phyloP scores from a whole-genome alignment of 306 rosid genomes.

The Bauhinia variegata region DNA sequence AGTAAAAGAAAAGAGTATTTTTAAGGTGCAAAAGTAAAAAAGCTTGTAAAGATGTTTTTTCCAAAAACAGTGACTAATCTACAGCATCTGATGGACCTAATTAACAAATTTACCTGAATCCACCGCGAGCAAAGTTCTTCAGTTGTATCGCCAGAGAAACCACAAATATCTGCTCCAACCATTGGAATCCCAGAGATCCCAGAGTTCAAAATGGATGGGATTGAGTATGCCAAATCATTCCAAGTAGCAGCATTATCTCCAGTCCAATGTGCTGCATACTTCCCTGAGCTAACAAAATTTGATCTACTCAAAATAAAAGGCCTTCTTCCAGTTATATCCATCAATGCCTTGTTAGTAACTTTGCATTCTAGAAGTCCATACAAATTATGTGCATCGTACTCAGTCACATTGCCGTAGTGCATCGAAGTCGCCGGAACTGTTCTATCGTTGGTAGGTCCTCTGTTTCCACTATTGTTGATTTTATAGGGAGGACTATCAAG shows the following conservation, averaged over 20 bases:
- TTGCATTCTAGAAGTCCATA: constrained; percentile 75
- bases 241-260: constrained; percentile 88
- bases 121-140: constrained; percentile 92
- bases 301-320: constrained; percentile 86
- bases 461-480: constrained; percentile 54
- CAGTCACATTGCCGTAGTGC: constrained; percentile 67
- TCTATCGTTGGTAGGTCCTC: constrained; percentile 45
- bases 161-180: constrained; percentile 98
- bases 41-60: too few relatives aligned
- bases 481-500: constrained; percentile 84
- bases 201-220: constrained; percentile 67
- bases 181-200: constrained; percentile 89
- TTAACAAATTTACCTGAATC: constrained; percentile 71
- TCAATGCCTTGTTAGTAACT: constrained; percentile 65
- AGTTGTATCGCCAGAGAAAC: constrained; percentile 62
- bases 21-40: too few relatives aligned
- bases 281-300: constrained; percentile 87
- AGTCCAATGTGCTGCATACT: constrained; percentile 92
- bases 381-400: constrained; percentile 77
- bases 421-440: constrained; percentile 69
- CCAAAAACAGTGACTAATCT: too few relatives aligned
- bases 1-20: too few relatives aligned
- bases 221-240: constrained; percentile 78
- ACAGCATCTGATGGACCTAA: background rate
- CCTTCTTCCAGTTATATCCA: constrained; percentile 66